Evolutionary conservation across 345 rosid species (phyloP).

Genomic region (Crucihimalaya himalaica): DNA sequence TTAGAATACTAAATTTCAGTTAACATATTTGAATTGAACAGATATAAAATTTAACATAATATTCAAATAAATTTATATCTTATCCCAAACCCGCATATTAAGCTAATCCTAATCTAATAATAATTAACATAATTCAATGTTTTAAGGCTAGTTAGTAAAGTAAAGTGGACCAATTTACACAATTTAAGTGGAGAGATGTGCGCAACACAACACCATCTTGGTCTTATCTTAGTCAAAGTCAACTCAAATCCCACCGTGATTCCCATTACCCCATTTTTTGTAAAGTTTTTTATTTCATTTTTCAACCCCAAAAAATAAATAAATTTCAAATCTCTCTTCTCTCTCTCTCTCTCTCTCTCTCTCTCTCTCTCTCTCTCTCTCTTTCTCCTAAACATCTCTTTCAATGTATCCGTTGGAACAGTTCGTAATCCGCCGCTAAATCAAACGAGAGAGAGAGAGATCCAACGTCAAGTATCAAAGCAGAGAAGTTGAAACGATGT

Average conservation of each 20-base stretch:
- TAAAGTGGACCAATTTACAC: not conserved
- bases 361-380: not conserved
- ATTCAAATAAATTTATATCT: not conserved
- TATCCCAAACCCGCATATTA: not conserved
- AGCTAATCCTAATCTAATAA: not conserved
- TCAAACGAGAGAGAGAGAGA: not conserved
- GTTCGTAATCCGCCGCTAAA: conserved; percentile 26
- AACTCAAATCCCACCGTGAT: conserved; percentile 32
- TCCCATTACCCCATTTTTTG: not conserved
- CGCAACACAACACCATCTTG: conserved; percentile 5
- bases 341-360: not conserved
- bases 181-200: conserved; percentile 21
- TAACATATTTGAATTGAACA: too few relatives aligned
- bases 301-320: not conserved
- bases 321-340: conserved; percentile 9
- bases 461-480: not conserved
- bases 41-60: too few relatives aligned
- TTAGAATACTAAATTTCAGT: not conserved
- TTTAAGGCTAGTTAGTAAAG: conserved; percentile 10
- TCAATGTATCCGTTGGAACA: conserved; percentile 45
- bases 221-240: conserved; percentile 6
- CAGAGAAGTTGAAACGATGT: conserved; percentile 44
- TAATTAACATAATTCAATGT: not conserved
- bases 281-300: not conserved
- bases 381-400: conserved; percentile 22